Base-by-base conservation (phyloP, 257 asterid genomes). In the Cordia subcordata region DNA sequence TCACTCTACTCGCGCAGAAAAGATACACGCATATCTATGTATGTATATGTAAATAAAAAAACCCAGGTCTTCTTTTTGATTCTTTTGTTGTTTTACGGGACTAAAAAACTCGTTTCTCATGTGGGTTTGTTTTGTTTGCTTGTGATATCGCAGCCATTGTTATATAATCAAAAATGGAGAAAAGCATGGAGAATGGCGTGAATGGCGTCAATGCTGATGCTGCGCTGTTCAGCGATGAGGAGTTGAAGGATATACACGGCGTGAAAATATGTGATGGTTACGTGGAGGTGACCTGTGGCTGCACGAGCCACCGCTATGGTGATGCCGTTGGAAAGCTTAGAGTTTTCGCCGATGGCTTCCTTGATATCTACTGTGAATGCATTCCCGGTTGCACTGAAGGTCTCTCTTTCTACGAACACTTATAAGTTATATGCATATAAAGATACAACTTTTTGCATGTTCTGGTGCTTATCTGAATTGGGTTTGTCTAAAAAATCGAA, bases 231-330 rank as follows among this genome's bases (percentile, higher is more conserved):
- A 42, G 47, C 47, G 47, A 42, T 14, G 15, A 42, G 47, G 47
- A 42, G 15, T 42, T 42, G 47, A 42, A 42, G 15, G 47, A 42
- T 42, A 42, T 42, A 14, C 15, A 42, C 10, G 47, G 14, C 47
- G 47, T 14, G 3, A 42, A 42, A 42, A 2, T 42, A 42, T 42
- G 15, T 11, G 47, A 76, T 64, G 82, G 75, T 76, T 76, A 70
- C 74, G 80, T 76, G 47, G 78, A 70, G 66, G 82, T 79, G 78
- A 79, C 61, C 71, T 76, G 82, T 60, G 85, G 85, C 58, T 79
- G 85, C 65, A 79, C 85, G 19, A 79, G 85, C 63, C 85, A 76
- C 47, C 81, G 80, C 13, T 79, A 79, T 46, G 85, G 85, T 13
- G 85, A 79, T 62, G 82, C 85, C 37, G 85, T 79, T 38, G 85